Evolutionary conservation across 768 basidiomycete species (phyloP).

Genomic region (Trametes gibbosa): DNA sequence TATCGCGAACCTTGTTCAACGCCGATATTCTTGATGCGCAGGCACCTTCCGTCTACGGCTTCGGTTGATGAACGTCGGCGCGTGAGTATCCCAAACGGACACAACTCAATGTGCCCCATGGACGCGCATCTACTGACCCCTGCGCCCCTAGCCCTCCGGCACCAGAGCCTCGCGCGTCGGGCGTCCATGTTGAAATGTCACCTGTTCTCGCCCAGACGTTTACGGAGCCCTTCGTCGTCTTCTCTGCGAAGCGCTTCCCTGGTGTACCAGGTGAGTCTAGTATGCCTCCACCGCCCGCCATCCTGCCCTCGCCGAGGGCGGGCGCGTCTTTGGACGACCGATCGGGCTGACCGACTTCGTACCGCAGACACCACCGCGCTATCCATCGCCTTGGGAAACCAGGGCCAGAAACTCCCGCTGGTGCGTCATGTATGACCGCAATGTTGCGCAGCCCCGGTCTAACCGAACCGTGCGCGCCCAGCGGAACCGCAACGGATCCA

Average conservation of each 20-base stretch:
- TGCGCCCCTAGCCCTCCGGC: slow-evolving; percentile 55
- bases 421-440: slow-evolving; percentile 43
- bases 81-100: slow-evolving; percentile 54
- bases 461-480: slow-evolving; percentile 28
- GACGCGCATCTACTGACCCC: slow-evolving; percentile 10
- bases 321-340: slow-evolving; percentile 13
- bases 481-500: slow-evolving; percentile 81
- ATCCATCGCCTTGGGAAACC: slow-evolving; percentile 85
- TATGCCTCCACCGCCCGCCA: too few species aligned
- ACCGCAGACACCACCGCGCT: slow-evolving; percentile 78
- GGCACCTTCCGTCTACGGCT: slow-evolving; percentile 85
- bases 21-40: slow-evolving; percentile 29
- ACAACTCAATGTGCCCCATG: slow-evolving; percentile 9
- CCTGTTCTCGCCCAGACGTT: slow-evolving; percentile 83
- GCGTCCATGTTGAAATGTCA: slow-evolving; percentile 65
- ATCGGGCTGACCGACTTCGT: slow-evolving; percentile 2
- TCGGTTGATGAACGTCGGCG: slow-evolving; percentile 86
- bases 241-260: slow-evolving; percentile 91
- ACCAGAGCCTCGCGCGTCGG: slow-evolving; percentile 62
- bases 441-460: slow-evolving; percentile 24
- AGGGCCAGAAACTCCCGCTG: slow-evolving; percentile 86
- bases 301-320: slow-evolving; percentile 15
- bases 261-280: slow-evolving; percentile 77
- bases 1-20: slow-evolving; percentile 19
- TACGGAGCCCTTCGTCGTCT: slow-evolving; percentile 82